Percentiles rank a stretch among this genome's conserved stretches.
phyloP scores from a whole-genome alignment of 495 filamentous ascomycete genomes.

The Chaetomidium leptoderma region DNA sequence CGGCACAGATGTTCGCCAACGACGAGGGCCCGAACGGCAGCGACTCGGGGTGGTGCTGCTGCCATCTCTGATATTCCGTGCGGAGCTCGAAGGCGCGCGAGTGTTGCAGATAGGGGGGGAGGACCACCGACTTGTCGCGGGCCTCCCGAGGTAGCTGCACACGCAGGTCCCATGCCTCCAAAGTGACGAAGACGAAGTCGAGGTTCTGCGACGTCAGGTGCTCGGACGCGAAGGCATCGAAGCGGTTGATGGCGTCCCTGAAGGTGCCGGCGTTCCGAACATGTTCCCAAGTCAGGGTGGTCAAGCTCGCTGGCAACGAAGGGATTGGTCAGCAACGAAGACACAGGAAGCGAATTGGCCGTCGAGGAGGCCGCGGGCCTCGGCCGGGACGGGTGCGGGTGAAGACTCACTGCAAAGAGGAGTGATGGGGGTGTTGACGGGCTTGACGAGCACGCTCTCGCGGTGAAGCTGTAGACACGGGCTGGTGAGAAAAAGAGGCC shows the following conservation, averaged over 20 bases:
- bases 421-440: slow-evolving; percentile 96
- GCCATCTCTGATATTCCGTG: slow-evolving; percentile 97
- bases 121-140: slow-evolving; percentile 92
- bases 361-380: slow-evolving; percentile 14
- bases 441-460: slow-evolving; percentile 94
- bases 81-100: slow-evolving; percentile 94
- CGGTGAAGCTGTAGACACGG: slow-evolving; percentile 66
- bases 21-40: slow-evolving; percentile 93
- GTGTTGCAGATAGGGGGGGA: slow-evolving; percentile 96
- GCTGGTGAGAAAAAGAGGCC: slow-evolving; percentile 15
- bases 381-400: slow-evolving; percentile 15
- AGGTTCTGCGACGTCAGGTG: slow-evolving; percentile 77
- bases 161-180: slow-evolving; percentile 97
- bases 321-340: slow-evolving; percentile 24
- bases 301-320: slow-evolving; percentile 71
- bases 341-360: slow-evolving; percentile 12
- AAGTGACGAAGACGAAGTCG: slow-evolving; percentile 95
- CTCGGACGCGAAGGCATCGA: slow-evolving; percentile 88
- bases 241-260: slow-evolving; percentile 90
- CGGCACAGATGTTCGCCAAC: slow-evolving; percentile 93
- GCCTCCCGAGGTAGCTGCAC: slow-evolving; percentile 96
- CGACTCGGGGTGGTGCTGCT: slow-evolving; percentile 95
- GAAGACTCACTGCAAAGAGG: slow-evolving; percentile 89
- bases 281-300: slow-evolving; percentile 97
- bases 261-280: slow-evolving; percentile 94